These are phyloP conservation scores for Verticillium zaregamsianum DNA, from an alignment of 2,329 filamentous ascomycete genomes.

Conservation along the genomic window DNA sequence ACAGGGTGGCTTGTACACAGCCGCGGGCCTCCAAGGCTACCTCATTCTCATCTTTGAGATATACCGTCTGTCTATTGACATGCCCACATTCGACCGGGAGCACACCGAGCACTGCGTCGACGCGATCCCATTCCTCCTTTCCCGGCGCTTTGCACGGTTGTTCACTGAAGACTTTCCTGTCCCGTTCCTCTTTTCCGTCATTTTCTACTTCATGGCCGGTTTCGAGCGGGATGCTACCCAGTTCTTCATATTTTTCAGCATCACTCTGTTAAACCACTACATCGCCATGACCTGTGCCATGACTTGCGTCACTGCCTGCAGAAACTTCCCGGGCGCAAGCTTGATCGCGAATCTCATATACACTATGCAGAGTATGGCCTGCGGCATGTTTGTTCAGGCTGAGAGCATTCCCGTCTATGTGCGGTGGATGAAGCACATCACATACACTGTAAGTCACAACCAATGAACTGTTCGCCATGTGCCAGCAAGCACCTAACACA, in stretches of 20 bases:
- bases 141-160: constrained; percentile 63
- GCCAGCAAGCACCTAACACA: constrained; percentile 13
- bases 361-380: constrained; percentile 70
- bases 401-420: constrained; percentile 72
- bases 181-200: constrained; percentile 64
- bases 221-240: constrained; percentile 59
- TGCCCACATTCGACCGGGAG: constrained; percentile 72
- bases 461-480: constrained; percentile 20
- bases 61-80: constrained; percentile 70
- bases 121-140: constrained; percentile 65
- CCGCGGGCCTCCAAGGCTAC: constrained; percentile 69
- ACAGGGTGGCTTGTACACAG: constrained; percentile 68
- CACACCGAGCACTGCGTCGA: constrained; percentile 68
- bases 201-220: constrained; percentile 76
- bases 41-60: constrained; percentile 72
- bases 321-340: constrained; percentile 67
- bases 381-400: constrained; percentile 72
- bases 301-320: constrained; percentile 59
- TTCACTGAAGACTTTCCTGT: constrained; percentile 70
- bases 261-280: constrained; percentile 68
- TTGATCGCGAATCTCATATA: constrained; percentile 69
- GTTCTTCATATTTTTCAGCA: constrained; percentile 69
- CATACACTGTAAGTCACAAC: constrained; percentile 45
- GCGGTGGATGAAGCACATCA: constrained; percentile 70
- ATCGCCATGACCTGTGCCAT: constrained; percentile 69